Base-by-base conservation (phyloP, 78 protist genomes). In the Parvularia atlantis region DNA sequence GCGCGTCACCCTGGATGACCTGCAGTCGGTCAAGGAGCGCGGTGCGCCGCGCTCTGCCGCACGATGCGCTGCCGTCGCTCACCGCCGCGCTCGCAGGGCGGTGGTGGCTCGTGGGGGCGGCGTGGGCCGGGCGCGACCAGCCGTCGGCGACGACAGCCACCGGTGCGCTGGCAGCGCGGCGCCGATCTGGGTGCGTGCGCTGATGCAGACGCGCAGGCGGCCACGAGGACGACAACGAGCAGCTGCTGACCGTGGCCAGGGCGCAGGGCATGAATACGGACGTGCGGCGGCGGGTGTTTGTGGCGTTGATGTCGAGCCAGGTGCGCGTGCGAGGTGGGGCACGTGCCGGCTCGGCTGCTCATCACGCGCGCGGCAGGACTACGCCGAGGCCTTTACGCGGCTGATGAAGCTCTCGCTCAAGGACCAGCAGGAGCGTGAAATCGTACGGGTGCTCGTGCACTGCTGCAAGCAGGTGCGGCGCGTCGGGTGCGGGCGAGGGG, bases 71-170 rank as follows among this genome's bases (percentile, higher is more conserved):
- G n/a, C n/a, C n/a, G n/a, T n/a, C n/a, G n/a, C n/a, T n/a, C n/a
- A n/a, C n/a, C n/a, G n/a, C n/a, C n/a, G n/a, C n/a, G n/a, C n/a
- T n/a, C n/a, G n/a, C n/a, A n/a, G 76, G 76, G 2, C 76, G 67
- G 30, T 71, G 76, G 76, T 71, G 76, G 76, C 66, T 71, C 19
- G 76, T 71, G 14, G 76, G 76, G 6, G 40, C 56, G 1, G 76
- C 76, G 22, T 71, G 76, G 76, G 43, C 56, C 7, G 76, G 76
- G 14, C 26, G 36, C 5, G 57, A 13, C 6, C n/a, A n/a, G n/a
- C n/a, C n/a, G n/a, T n/a, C n/a, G 52, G 5, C 24, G 52, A 36
- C 48, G 22, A 1, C 14, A 11, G 14, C 41, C 30, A 61, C 22
- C 1, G 0, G 48, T 24, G 9, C 10, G 66, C 24, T 37, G 41